A percentile compares a stretch with the other conserved stretches of the same genome.
Conservation (phyloP, 495 filamentous ascomycete genomes). For the Penicillium goetzii region DNA sequence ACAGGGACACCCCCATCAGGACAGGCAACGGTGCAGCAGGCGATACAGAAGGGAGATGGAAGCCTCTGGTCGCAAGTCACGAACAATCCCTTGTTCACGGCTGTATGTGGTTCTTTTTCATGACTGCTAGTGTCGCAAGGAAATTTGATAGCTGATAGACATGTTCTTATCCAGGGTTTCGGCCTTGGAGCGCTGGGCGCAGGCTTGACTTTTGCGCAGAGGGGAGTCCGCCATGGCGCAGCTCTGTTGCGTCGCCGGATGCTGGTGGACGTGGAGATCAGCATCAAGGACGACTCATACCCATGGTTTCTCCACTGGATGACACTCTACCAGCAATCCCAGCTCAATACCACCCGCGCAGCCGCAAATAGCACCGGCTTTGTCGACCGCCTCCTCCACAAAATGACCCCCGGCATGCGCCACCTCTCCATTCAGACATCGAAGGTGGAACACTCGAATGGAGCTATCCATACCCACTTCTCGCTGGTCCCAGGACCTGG, state of each 20-base stretch:
- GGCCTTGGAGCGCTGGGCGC: constrained; percentile 89
- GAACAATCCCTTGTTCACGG: constrained; percentile 72
- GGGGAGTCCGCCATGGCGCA: constrained; percentile 67
- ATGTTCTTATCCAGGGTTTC: constrained; percentile 58
- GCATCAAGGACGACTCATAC: constrained; percentile 88
- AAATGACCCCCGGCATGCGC: constrained; percentile 64
- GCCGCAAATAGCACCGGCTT: constrained; percentile 47
- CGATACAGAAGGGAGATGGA: constrained; percentile 40
- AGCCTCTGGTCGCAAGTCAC: constrained; percentile 58
- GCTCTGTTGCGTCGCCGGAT: constrained; percentile 78
- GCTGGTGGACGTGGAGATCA: constrained; percentile 94
- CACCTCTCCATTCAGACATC: constrained; percentile 71
- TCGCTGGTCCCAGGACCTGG: constrained; percentile 89
- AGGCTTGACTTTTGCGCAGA: constrained; percentile 72
- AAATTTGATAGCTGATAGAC: not conserved
- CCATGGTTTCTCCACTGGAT: constrained; percentile 95
- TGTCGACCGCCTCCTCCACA: constrained; percentile 57
- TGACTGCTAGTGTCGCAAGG: not conserved
- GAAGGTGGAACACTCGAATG: constrained; percentile 61
- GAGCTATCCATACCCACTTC: constrained; percentile 76
- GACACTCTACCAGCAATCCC: constrained; percentile 72
- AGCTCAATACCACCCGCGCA: constrained; percentile 45
- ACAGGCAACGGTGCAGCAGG: constrained; percentile 34
- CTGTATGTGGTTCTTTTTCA: constrained; percentile 45
- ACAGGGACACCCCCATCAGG: constrained; percentile 38